Base-by-base conservation (phyloP, 2,329 filamentous ascomycete species). In the Chaetomium sp. region DNA sequence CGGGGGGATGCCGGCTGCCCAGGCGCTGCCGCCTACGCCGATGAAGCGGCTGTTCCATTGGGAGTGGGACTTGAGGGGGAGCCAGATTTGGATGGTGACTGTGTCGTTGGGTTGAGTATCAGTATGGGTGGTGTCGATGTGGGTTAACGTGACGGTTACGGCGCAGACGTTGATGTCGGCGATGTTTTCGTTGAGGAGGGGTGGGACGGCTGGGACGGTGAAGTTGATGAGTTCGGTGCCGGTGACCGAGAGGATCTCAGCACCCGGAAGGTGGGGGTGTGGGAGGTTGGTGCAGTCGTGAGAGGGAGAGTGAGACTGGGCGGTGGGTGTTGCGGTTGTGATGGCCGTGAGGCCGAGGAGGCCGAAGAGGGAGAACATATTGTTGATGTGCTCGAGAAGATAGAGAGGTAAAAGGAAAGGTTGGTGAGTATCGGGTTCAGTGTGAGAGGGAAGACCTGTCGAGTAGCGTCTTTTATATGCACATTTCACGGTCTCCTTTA, bases 111-210 rank as follows among this genome's bases (percentile, higher is more conserved):
- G 19, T 27, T 27, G 19, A 27, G 19, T 27, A 27, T 27, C 19
- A 27, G 19, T 27, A 27, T 27, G 19, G 19, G 19, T 27, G 35
- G 50, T 36, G 42, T 27, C 14, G 4, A 27, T 34, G 42, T 53
- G 50, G 7, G 43, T 53, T 42, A 53, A 36, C 12, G 50, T 19
- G 4, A 53, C 27, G 42, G 9, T 10, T 19, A 46, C 50, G 12
- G 37, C 42, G 50, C 50, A 52, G n/a, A 52, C 35, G 43, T 46
- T 53, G 50, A 53, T 38, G 50, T 33, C 37, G 8, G 42, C 14
- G 5, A 53, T 36, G 19, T 19, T 12, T 5, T 32, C 8, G 50
- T 33, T 40, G 35, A 47, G 50, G 36, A 53, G 27, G 1, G 50
- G 50, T 3, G 42, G 50, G 2, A 14, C 12, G 35, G 50, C 35